phyloP scores from a whole-genome alignment of 305 asterid genomes.

The Fraxinus nigra region DNA sequence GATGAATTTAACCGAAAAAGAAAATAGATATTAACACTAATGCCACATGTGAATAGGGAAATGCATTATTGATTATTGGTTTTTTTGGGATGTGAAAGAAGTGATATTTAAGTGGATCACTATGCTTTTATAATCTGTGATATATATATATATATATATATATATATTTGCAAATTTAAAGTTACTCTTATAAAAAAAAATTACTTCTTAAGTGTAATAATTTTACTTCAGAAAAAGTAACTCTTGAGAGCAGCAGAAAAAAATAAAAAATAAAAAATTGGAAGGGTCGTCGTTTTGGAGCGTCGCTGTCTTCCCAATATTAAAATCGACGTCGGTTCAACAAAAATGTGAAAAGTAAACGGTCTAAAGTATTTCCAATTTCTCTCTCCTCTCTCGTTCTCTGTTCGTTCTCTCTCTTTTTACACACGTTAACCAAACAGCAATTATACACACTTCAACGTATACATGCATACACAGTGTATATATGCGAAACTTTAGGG shows the following conservation, averaged over 20 bases:
- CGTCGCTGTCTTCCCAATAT: background rate
- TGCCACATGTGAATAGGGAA: background rate
- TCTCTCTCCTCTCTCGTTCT: background rate
- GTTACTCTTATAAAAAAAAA: too few relatives aligned
- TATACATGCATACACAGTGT: background rate
- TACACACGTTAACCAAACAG: conserved; percentile 4
- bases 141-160: too few relatives aligned
- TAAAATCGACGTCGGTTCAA: background rate
- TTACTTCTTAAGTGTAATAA: background rate
- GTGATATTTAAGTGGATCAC: background rate
- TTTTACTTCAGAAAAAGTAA: too few relatives aligned
- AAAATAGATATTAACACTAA: background rate
- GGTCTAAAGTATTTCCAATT: background rate
- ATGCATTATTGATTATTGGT: background rate
- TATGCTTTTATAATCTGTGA: background rate
- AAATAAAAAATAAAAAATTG: background rate
- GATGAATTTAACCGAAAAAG: too few relatives aligned
- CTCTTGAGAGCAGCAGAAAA: background rate
- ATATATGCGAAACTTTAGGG: conserved; percentile 31
- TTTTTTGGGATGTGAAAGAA: background rate
- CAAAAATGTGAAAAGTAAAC: background rate
- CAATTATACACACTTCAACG: background rate
- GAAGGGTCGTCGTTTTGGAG: background rate
- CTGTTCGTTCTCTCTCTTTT: background rate
- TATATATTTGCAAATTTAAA: too few relatives aligned